Evolutionary conservation across 768 basidiomycete genomes (phyloP).

Genomic region (Amanita inopinata): DNA sequence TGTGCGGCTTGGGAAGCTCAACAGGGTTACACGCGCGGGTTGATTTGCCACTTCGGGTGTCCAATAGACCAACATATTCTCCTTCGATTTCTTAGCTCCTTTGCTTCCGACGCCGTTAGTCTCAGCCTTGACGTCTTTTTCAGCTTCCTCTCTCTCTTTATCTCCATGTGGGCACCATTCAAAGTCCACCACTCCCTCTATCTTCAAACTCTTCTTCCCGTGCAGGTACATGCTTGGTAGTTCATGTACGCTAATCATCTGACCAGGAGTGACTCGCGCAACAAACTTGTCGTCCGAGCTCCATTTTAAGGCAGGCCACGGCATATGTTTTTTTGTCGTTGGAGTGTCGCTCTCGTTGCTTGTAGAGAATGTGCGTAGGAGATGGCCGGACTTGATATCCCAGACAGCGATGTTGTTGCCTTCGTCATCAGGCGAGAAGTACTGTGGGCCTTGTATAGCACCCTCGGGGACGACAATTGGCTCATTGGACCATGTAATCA

Average conservation of each 20-base stretch:
- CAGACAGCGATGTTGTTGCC: conserved; percentile 97
- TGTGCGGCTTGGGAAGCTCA: conserved; percentile 77
- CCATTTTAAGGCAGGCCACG: conserved; percentile 97
- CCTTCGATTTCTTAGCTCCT: conserved; percentile 53
- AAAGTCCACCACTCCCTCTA: conserved; percentile 95
- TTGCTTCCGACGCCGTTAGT: conserved; percentile 30
- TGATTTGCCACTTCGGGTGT: conserved; percentile 94
- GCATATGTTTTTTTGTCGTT: conserved; percentile 68
- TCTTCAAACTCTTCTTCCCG: conserved; percentile 94
- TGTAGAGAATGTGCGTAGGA: conserved; percentile 85
- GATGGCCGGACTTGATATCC: conserved; percentile 90
- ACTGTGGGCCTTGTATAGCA: conserved; percentile 72
- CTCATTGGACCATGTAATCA: conserved; percentile 97
- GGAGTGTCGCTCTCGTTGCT: conserved; percentile 47
- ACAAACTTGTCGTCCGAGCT: conserved; percentile 94
- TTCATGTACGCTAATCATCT: conserved; percentile 95
- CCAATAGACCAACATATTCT: conserved; percentile 97
- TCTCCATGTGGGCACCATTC: conserved; percentile 97
- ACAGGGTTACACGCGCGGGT: conserved; percentile 91
- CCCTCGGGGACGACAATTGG: conserved; percentile 81
- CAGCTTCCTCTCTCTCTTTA: conserved; percentile 69
- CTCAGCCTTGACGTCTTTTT: conserved; percentile 34
- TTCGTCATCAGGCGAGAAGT: conserved; percentile 89
- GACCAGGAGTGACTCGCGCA: conserved; percentile 79
- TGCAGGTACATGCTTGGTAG: conserved; percentile 89